These are phyloP conservation scores for Pelargonium fulgidum DNA, from an alignment of 441 rosid genomes.

Conservation along the genomic window DNA sequence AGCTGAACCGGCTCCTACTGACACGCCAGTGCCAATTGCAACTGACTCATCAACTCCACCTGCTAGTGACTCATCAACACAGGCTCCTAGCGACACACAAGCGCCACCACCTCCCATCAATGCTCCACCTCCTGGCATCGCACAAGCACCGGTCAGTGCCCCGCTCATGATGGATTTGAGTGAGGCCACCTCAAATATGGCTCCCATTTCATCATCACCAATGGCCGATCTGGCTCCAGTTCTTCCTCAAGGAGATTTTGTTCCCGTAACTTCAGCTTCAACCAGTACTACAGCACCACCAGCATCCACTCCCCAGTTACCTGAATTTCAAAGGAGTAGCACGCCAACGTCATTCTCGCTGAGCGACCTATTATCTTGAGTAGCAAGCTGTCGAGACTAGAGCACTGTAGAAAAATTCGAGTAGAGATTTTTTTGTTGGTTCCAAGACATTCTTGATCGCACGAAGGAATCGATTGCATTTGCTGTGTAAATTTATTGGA, in stretches of 20 bases:
- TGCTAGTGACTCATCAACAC: no score
- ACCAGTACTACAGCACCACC: slow-evolving; percentile 20
- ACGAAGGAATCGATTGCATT: no score
- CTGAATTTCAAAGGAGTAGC: slow-evolving; percentile 28
- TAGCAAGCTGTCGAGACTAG: neutral
- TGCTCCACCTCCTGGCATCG: neutral
- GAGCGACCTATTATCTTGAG: slow-evolving; percentile 18
- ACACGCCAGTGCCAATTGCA: no score
- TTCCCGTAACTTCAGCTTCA: slow-evolving; percentile 22
- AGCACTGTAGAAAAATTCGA: neutral
- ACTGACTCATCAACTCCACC: no score
- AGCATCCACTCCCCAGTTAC: slow-evolving; percentile 21
- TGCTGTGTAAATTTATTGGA: no score
- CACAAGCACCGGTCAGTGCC: neutral
- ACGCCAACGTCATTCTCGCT: slow-evolving; percentile 13
- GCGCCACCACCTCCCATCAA: neutral
- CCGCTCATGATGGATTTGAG: neutral
- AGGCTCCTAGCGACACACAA: no score
- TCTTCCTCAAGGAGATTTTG: slow-evolving; percentile 11
- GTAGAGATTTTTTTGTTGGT: no score
- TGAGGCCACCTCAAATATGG: neutral
- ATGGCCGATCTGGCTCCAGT: slow-evolving; percentile 26
- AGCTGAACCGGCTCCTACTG: no score
- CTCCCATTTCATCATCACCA: slow-evolving; percentile 15
- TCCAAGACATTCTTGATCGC: no score